Percentiles rank a stretch among this genome's conserved stretches.
phyloP scores from a whole-genome alignment of 352 stramenopile species.

The Pilasporangium apinafurcum region DNA sequence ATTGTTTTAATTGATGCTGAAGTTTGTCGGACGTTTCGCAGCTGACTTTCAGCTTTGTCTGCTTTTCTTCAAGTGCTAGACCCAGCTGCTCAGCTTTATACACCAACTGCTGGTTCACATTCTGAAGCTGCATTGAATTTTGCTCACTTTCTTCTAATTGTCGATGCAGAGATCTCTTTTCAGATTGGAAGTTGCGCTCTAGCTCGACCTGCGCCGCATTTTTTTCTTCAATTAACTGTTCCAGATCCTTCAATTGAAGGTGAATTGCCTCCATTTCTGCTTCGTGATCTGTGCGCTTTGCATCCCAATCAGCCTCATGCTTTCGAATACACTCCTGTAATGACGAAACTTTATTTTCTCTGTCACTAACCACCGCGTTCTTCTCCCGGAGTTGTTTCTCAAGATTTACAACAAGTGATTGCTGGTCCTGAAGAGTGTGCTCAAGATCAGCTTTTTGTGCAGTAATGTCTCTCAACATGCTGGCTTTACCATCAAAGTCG shows the following conservation, averaged over 20 bases:
- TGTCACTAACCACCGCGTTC: slow-evolving; percentile 2
- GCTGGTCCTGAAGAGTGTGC: no score
- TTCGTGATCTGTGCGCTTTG: slow-evolving; percentile 14
- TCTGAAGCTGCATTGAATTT: slow-evolving; percentile 7
- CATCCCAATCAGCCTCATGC: slow-evolving; percentile 11
- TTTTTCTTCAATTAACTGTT: slow-evolving; percentile 27
- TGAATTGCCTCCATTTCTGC: slow-evolving; percentile 18
- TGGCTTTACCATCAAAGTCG: no score
- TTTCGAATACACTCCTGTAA: slow-evolving; percentile 12
- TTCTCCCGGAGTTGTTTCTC: slow-evolving; percentile 12
- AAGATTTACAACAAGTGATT: slow-evolving; percentile 6
- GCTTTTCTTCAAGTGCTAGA: slow-evolving; percentile 13
- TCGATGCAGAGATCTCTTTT: slow-evolving; percentile 17
- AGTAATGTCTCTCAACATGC: no score
- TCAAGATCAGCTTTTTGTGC: no score
- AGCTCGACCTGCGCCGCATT: slow-evolving; percentile 11
- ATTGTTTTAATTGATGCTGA: slow-evolving; percentile 5
- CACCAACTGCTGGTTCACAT: slow-evolving; percentile 20
- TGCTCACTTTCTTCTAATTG: slow-evolving; percentile 18
- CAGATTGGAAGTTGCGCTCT: slow-evolving; percentile 8
- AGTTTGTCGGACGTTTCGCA: slow-evolving; percentile 9
- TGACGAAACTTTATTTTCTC: slow-evolving; percentile 11
- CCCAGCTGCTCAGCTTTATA: slow-evolving; percentile 20
- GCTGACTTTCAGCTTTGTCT: slow-evolving; percentile 10
- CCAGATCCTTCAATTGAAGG: slow-evolving; percentile 18